phyloP scores from a whole-genome alignment of 108 stramenopile species.

The Fragilariopsis cylindrus region DNA sequence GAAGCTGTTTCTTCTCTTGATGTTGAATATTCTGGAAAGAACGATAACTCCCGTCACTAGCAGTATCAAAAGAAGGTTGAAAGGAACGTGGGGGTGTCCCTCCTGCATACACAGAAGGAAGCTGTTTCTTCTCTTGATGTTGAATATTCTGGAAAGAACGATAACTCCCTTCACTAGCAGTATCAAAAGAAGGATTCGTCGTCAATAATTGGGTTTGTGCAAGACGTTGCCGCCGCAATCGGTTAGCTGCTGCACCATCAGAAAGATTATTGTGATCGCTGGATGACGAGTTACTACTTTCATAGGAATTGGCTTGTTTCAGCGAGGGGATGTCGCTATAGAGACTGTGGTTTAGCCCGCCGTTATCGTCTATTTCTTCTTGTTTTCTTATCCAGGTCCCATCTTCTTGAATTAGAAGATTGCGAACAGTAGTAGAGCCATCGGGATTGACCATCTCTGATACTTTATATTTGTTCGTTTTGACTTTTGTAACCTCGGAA shows the following conservation, averaged over 20 bases:
- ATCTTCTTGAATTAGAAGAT: conserved; percentile 6
- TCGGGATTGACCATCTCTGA: conserved; percentile 33
- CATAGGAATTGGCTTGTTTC: not conserved
- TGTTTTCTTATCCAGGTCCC: conserved; percentile 10
- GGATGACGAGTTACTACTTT: conserved; percentile 1
- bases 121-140: too few species aligned
- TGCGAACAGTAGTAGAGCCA: conserved; percentile 26
- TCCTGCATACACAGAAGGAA: too few species aligned
- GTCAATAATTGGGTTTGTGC: conserved; percentile 1
- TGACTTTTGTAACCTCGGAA: not conserved
- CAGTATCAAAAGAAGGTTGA: not conserved
- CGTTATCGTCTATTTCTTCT: conserved; percentile 20
- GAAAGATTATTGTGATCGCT: not conserved
- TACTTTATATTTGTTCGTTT: not conserved
- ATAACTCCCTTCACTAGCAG: not conserved
- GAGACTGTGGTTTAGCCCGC: not conserved
- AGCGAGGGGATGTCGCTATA: not conserved
- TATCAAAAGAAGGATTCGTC: not conserved
- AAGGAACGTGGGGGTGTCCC: too few species aligned
- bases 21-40: too few species aligned
- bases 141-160: too few species aligned
- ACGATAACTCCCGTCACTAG: not conserved
- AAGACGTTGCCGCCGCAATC: conserved; percentile 13
- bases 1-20: too few species aligned
- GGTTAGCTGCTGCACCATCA: conserved; percentile 3